phyloP scores from a whole-genome alignment of 768 basidiomycete genomes.

The Phlebiopsis gigantea region DNA sequence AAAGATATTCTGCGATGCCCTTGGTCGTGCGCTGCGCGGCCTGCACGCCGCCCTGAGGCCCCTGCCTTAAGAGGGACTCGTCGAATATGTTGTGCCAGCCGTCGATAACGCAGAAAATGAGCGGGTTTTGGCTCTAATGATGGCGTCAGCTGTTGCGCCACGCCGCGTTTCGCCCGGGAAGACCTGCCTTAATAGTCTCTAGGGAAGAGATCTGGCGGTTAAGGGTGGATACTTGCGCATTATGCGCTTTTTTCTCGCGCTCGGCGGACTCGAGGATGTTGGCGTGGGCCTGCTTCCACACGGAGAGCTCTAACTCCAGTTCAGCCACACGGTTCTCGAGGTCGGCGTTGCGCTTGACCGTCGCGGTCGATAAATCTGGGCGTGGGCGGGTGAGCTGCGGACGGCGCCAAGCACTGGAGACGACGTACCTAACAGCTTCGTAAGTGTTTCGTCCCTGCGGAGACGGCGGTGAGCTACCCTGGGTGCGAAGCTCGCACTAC shows the following conservation, averaged over 20 bases:
- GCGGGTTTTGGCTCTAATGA: conserved; percentile 53
- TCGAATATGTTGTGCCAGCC: conserved; percentile 68
- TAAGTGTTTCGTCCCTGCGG: conserved; percentile 58
- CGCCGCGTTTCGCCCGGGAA: not conserved
- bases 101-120: conserved; percentile 72
- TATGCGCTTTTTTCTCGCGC: conserved; percentile 60
- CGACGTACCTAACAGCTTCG: conserved; percentile 50
- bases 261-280: conserved; percentile 57
- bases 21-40: conserved; percentile 62
- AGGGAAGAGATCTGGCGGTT: conserved; percentile 58
- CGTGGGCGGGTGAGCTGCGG: not conserved
- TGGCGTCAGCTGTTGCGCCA: not conserved
- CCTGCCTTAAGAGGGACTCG: conserved; percentile 52
- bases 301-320: conserved; percentile 61
- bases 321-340: conserved; percentile 62
- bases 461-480: not conserved
- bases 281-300: conserved; percentile 70
- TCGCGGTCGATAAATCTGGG: conserved; percentile 58
- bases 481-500: not conserved
- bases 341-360: conserved; percentile 57
- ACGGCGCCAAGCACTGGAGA: not conserved
- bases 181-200: conserved; percentile 43
- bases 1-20: conserved; percentile 62
- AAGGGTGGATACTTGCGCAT: conserved; percentile 58
- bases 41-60: conserved; percentile 57